Conservation (phyloP, 768 basidiomycete species). For the Cyclocybe cylindracea region DNA sequence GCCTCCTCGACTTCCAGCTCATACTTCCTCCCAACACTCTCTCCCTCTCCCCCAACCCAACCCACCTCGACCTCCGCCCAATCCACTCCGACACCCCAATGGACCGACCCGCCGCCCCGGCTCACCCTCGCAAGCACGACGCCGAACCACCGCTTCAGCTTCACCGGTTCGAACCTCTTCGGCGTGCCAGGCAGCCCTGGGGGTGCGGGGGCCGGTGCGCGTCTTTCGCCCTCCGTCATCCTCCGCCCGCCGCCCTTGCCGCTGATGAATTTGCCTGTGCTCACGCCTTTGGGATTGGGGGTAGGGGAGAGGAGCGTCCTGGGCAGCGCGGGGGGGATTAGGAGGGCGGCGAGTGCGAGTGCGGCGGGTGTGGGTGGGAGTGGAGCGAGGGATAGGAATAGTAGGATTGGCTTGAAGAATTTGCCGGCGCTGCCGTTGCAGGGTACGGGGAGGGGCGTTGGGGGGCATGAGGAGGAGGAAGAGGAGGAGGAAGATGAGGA, state of each 20-base stretch:
- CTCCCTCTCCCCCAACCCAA: constrained; percentile 1
- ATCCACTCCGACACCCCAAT: background rate
- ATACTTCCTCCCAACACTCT: constrained; percentile 3
- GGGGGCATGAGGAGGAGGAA: constrained; percentile 26
- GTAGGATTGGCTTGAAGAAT: constrained; percentile 42
- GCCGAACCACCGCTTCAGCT: constrained; percentile 27
- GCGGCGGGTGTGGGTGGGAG: constrained; percentile 19
- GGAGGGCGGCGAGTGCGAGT: constrained; percentile 20
- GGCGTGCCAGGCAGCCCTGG: background rate
- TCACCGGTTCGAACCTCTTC: constrained; percentile 11
- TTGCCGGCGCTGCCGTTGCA: constrained; percentile 50
- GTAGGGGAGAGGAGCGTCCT: constrained; percentile 12
- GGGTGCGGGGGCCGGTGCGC: constrained; percentile 18
- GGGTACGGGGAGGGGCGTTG: constrained; percentile 25
- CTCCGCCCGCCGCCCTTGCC: constrained; percentile 34
- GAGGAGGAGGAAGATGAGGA: constrained; percentile 43
- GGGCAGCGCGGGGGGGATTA: constrained; percentile 13
- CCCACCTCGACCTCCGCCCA: background rate
- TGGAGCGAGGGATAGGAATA: constrained; percentile 25
- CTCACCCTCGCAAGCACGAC: constrained; percentile 8
- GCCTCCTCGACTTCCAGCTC: constrained; percentile 1
- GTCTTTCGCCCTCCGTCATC: constrained; percentile 31
- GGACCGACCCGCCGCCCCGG: background rate
- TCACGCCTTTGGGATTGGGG: constrained; percentile 18
- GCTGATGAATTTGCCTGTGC: constrained; percentile 49